Evolutionary conservation across 192 early-diverging fungal genomes (phyloP).

Genomic region (Funneliformis geosporum): DNA sequence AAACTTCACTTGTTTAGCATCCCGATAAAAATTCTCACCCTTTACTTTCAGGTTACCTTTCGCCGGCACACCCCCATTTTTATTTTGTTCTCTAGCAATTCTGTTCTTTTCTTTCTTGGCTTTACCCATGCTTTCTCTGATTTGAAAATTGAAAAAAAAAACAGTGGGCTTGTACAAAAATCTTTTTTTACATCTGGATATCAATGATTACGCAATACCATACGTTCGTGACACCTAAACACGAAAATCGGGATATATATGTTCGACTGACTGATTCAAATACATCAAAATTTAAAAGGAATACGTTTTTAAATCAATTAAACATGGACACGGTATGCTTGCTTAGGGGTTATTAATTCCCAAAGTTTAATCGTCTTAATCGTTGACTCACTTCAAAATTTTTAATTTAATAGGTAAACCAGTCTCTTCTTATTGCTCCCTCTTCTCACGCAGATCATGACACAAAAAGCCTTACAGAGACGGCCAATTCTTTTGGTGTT

Average conservation of each 20-base stretch:
- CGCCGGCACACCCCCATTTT: constrained; percentile 44
- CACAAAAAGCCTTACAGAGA: constrained; percentile 34
- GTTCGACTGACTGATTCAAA: too few species aligned
- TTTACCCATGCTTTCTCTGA: constrained; percentile 51
- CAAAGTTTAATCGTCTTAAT: too few species aligned
- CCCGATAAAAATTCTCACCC: constrained; percentile 99
- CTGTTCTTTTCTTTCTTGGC: constrained; percentile 63
- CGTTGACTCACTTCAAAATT: too few species aligned
- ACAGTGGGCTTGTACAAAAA: too few species aligned
- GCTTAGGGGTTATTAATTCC: too few species aligned
- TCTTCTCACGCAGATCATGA: not conserved
- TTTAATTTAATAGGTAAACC: not conserved
- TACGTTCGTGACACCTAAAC: too few species aligned
- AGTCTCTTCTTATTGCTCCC: constrained; percentile 24
- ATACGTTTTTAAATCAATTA: too few species aligned
- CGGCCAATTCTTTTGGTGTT: constrained; percentile 66
- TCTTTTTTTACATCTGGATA: too few species aligned
- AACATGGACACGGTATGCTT: too few species aligned
- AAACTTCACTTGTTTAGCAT: constrained; percentile 90
- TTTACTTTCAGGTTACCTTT: constrained; percentile 78
- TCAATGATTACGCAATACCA: too few species aligned
- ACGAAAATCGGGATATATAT: too few species aligned
- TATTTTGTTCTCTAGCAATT: constrained; percentile 43
- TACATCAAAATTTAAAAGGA: too few species aligned
- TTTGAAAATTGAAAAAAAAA: not conserved